Evolutionary conservation across 73 alveolate genomes (phyloP).

Genomic region (Paramecium pentaurelia): DNA sequence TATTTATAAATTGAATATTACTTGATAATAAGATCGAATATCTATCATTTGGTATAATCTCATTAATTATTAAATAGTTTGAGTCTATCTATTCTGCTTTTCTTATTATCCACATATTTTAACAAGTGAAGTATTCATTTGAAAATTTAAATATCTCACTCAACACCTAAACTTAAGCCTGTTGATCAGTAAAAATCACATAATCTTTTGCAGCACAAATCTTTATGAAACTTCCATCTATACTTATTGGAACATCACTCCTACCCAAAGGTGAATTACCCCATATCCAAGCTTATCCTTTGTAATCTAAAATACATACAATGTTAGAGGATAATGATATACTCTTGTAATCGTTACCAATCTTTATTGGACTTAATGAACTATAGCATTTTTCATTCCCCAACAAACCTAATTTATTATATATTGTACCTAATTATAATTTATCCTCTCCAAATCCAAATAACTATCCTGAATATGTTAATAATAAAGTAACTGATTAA

Average conservation of each 20-base stretch:
- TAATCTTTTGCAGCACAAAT: conserved; percentile 29
- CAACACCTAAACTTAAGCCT: background rate
- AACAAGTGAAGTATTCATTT: background rate
- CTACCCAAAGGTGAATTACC: background rate
- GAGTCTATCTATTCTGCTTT: background rate
- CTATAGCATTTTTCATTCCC: background rate
- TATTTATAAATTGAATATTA: background rate
- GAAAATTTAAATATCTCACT: background rate
- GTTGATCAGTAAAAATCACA: background rate
- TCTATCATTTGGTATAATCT: background rate
- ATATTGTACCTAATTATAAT: background rate
- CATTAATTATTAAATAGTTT: background rate
- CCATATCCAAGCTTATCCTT: conserved; percentile 3
- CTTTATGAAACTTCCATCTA: background rate
- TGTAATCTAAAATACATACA: background rate
- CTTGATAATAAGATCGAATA: background rate
- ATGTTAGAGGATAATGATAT: background rate
- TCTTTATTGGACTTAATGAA: background rate
- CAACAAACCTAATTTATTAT: background rate
- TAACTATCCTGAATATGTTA: background rate
- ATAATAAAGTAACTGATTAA: background rate
- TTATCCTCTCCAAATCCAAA: conserved; percentile 27
- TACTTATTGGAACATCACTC: background rate
- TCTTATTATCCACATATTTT: background rate
- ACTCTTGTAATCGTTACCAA: background rate